Conservation (phyloP, 2,329 filamentous ascomycete genomes). For the Metarhizium rileyi region DNA sequence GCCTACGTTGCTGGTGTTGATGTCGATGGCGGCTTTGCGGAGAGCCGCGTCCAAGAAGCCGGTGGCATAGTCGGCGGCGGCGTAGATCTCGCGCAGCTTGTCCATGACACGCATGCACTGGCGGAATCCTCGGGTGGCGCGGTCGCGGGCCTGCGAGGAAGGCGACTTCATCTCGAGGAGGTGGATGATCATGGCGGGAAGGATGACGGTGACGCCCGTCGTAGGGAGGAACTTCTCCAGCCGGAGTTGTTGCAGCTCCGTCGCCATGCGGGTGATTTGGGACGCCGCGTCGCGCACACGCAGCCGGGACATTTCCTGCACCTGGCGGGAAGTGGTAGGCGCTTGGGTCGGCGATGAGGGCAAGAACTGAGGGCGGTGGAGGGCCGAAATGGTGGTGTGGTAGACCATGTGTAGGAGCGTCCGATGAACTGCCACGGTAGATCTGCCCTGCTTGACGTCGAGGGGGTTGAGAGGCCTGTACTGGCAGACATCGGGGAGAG, state of each 20-base stretch:
- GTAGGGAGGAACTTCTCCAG: constrained; percentile 77
- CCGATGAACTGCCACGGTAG: constrained; percentile 59
- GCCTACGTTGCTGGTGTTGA: constrained; percentile 33
- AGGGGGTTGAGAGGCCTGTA: constrained; percentile 48
- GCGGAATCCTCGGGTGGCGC: constrained; percentile 71
- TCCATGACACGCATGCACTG: constrained; percentile 91
- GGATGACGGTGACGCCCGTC: constrained; percentile 80
- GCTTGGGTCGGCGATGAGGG: constrained; percentile 54
- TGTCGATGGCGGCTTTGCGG: constrained; percentile 72
- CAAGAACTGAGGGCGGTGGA: constrained; percentile 85
- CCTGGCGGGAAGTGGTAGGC: constrained; percentile 49
- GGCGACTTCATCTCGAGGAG: constrained; percentile 85
- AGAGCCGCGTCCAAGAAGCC: constrained; percentile 90
- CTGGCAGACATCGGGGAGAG: constrained; percentile 60
- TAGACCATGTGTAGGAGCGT: constrained; percentile 92
- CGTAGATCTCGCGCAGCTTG: constrained; percentile 78
- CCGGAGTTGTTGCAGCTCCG: constrained; percentile 61
- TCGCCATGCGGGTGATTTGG: constrained; percentile 77
- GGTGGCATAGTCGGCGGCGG: constrained; percentile 91
- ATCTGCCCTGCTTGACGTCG: constrained; percentile 50
- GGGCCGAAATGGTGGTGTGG: constrained; percentile 79
- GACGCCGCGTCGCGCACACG: constrained; percentile 76
- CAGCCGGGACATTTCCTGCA: constrained; percentile 73
- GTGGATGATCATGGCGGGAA: constrained; percentile 90
- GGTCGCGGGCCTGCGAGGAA: constrained; percentile 58